These are phyloP conservation scores for Saccharomycopsis sp. DNA, from an alignment of 805 yeast genomes.

Conservation along the genomic window DNA sequence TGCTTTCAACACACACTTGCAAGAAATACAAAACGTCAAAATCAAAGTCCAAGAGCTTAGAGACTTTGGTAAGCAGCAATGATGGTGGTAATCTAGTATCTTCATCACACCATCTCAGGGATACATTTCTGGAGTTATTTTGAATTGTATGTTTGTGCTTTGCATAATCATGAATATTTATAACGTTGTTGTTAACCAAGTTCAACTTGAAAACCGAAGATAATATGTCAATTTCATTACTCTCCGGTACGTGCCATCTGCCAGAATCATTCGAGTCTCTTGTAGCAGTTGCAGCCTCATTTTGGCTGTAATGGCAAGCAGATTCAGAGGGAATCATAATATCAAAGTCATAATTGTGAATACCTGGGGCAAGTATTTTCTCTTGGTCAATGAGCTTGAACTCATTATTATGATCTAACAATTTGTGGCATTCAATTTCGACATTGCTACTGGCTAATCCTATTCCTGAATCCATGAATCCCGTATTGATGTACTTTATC, in stretches of 20 bases:
- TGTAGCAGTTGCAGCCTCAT: background rate
- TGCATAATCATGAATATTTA: background rate
- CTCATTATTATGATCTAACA: background rate
- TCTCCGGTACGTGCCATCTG: no score
- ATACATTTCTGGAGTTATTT: background rate
- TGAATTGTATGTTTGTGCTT: background rate
- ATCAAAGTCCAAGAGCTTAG: background rate
- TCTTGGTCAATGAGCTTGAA: background rate
- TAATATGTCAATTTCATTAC: background rate
- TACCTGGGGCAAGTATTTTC: background rate
- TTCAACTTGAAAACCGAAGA: background rate
- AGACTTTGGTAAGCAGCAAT: background rate
- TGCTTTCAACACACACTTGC: background rate
- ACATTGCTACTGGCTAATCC: background rate
- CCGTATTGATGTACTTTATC: background rate
- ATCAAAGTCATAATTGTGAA: background rate
- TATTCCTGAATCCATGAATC: background rate
- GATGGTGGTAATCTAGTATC: background rate
- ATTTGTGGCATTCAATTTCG: background rate
- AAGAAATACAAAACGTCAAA: background rate
- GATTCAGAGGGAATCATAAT: background rate
- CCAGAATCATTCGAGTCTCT: no score
- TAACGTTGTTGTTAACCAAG: background rate
- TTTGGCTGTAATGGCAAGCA: background rate
- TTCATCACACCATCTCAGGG: background rate